A percentile compares a stretch with the other conserved stretches of the same genome.
Evolutionary conservation across 2,329 filamentous ascomycete genomes (phyloP).

Genomic region (Rugonectria rugulosa): DNA sequence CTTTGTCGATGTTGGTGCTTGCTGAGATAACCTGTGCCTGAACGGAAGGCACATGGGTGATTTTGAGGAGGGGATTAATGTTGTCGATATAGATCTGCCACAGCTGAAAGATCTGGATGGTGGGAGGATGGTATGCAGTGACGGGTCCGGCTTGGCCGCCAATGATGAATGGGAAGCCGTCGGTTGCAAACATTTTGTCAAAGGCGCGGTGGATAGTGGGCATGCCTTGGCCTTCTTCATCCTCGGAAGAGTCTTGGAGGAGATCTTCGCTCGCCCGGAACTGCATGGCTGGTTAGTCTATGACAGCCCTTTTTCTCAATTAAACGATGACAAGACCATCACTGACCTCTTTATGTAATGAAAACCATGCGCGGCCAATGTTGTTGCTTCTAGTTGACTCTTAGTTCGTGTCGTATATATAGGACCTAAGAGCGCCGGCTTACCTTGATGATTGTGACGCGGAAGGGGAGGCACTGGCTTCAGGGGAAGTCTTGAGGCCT

Average conservation of each 20-base stretch:
- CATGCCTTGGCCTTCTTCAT: slow-evolving; percentile 61
- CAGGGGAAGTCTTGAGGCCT: slow-evolving; percentile 61
- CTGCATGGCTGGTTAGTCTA: slow-evolving; percentile 41
- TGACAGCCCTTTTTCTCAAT: neutral
- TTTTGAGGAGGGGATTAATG: slow-evolving; percentile 72
- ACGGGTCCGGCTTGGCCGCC: slow-evolving; percentile 54
- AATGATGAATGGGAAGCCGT: slow-evolving; percentile 66
- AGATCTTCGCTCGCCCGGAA: slow-evolving; percentile 59
- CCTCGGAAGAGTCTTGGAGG: slow-evolving; percentile 63
- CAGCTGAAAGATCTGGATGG: slow-evolving; percentile 67
- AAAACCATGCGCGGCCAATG: slow-evolving; percentile 52
- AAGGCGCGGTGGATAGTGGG: slow-evolving; percentile 65
- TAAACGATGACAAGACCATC: neutral
- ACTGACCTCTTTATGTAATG: slow-evolving; percentile 60
- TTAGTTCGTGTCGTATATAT: no score
- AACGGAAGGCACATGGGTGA: slow-evolving; percentile 71
- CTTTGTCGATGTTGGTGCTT: slow-evolving; percentile 60
- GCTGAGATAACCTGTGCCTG: slow-evolving; percentile 71
- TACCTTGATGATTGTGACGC: slow-evolving; percentile 41
- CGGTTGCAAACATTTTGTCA: slow-evolving; percentile 65
- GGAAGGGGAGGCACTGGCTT: slow-evolving; percentile 49
- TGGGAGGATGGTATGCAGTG: slow-evolving; percentile 58
- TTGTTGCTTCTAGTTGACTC: slow-evolving; percentile 21
- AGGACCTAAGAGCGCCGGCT: slow-evolving; percentile 6
- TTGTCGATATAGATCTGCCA: slow-evolving; percentile 77